Evolutionary conservation across 176 grass and related monocot genomes (phyloP).

Genomic region (Bromus sterilis): DNA sequence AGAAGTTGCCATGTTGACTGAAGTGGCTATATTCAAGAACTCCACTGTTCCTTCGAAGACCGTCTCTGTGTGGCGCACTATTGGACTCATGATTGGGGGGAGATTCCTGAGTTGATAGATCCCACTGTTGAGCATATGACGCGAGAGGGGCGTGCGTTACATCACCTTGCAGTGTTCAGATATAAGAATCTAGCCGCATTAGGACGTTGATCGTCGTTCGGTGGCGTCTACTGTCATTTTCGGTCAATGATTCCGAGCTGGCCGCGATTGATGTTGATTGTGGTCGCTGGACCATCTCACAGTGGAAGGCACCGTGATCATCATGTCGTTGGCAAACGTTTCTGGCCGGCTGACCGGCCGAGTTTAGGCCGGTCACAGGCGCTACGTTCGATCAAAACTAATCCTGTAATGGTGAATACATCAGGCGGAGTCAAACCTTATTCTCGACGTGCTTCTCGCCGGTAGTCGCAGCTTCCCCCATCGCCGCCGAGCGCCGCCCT

Average conservation of each 20-base stretch:
- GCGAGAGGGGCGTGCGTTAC: background rate
- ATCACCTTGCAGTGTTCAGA: conserved; percentile 1
- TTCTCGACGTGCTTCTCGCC: too few relatives aligned
- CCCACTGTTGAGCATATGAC: background rate
- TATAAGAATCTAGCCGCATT: background rate
- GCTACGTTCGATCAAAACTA: too few relatives aligned
- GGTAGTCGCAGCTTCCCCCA: too few relatives aligned
- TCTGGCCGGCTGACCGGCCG: too few relatives aligned
- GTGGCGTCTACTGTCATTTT: background rate
- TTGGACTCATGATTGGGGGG: background rate
- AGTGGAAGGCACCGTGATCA: background rate
- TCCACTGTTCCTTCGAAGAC: background rate
- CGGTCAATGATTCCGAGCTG: background rate
- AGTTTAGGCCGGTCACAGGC: too few relatives aligned
- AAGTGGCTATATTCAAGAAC: background rate
- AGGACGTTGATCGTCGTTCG: conserved; percentile 7
- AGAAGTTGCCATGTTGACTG: background rate
- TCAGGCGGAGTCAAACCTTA: too few relatives aligned
- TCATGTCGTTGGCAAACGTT: too few relatives aligned
- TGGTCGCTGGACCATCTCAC: background rate
- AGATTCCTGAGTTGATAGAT: background rate
- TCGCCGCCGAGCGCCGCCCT: too few relatives aligned
- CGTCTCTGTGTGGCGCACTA: background rate
- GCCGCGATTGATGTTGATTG: background rate
- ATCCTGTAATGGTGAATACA: too few relatives aligned